Percentiles rank a stretch among this genome's conserved stretches.
phyloP scores from a whole-genome alignment of 257 asterid species.

The Anisodus acutangulus region DNA sequence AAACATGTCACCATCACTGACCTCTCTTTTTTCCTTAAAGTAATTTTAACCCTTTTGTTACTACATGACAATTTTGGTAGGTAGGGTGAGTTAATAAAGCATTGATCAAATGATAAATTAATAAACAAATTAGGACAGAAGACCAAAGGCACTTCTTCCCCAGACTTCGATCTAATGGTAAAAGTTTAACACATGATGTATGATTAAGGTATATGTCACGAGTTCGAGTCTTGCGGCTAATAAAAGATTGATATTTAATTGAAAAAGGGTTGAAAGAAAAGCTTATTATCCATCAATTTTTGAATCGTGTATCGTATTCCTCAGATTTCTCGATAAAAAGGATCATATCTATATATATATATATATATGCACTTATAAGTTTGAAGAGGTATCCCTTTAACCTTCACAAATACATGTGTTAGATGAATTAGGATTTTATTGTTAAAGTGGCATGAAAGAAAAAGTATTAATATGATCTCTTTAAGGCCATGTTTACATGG shows the following conservation, averaged over 20 bases:
- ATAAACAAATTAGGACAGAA: not conserved
- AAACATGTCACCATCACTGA: slow-evolving; percentile 37
- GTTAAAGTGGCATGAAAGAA: no score
- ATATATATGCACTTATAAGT: no score
- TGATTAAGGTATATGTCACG: not conserved
- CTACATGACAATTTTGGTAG: not conserved
- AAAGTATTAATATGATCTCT: no score
- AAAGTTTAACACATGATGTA: not conserved
- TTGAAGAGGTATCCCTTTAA: no score
- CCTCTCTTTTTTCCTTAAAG: slow-evolving; percentile 16
- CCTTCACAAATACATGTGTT: no score
- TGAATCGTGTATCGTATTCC: no score
- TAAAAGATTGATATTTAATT: not conserved
- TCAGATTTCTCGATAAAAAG: no score
- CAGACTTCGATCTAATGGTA: not conserved
- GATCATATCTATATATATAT: no score
- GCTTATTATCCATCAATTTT: no score
- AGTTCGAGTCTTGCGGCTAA: not conserved
- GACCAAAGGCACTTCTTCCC: not conserved
- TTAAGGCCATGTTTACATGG: no score
- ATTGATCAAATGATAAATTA: not conserved
- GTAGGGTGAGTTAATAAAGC: not conserved
- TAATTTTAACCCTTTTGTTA: not conserved
- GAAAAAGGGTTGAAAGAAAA: no score
- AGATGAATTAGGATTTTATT: no score